phyloP scores from a whole-genome alignment of 1,284 basidiomycete genomes.

The Cystobasidium sp. region DNA sequence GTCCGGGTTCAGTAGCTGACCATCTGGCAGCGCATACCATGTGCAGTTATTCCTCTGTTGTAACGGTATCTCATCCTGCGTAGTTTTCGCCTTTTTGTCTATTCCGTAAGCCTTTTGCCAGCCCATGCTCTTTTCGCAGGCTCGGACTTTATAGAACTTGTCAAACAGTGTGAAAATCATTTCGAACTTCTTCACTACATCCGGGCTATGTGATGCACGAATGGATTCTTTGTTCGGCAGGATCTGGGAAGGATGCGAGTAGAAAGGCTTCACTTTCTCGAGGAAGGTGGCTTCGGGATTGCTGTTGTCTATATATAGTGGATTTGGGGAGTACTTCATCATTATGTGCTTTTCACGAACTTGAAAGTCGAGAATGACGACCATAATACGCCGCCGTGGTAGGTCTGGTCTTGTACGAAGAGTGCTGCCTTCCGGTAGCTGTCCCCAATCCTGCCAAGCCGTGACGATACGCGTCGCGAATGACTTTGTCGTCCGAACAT shows the following conservation, averaged over 20 bases:
- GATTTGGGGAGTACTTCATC: slow-evolving; percentile 31
- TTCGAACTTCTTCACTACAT: slow-evolving; percentile 8
- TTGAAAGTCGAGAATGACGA: slow-evolving; percentile 39
- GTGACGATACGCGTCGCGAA: slow-evolving; percentile 38
- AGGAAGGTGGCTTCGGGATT: neutral
- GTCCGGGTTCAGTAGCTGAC: neutral
- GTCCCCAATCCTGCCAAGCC: slow-evolving; percentile 41
- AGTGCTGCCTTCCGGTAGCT: slow-evolving; percentile 13
- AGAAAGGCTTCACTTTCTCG: slow-evolving; percentile 24
- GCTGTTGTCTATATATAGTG: slow-evolving; percentile 15
- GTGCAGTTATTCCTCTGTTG: slow-evolving; percentile 30
- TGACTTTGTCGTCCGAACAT: slow-evolving; percentile 17
- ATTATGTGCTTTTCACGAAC: slow-evolving; percentile 31
- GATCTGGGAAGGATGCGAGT: slow-evolving; percentile 20
- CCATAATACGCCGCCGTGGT: slow-evolving; percentile 29
- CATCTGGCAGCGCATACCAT: slow-evolving; percentile 38
- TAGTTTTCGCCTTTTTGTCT: slow-evolving; percentile 19
- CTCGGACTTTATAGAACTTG: slow-evolving; percentile 3
- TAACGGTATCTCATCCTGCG: slow-evolving; percentile 27
- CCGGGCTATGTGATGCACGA: neutral
- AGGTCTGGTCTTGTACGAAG: neutral
- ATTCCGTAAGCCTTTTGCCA: slow-evolving; percentile 39
- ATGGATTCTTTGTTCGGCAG: slow-evolving; percentile 7
- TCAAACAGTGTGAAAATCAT: slow-evolving; percentile 35
- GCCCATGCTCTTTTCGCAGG: slow-evolving; percentile 20